phyloP scores from a whole-genome alignment of 192 early-diverging fungal species.

The Linnemannia elongata region DNA sequence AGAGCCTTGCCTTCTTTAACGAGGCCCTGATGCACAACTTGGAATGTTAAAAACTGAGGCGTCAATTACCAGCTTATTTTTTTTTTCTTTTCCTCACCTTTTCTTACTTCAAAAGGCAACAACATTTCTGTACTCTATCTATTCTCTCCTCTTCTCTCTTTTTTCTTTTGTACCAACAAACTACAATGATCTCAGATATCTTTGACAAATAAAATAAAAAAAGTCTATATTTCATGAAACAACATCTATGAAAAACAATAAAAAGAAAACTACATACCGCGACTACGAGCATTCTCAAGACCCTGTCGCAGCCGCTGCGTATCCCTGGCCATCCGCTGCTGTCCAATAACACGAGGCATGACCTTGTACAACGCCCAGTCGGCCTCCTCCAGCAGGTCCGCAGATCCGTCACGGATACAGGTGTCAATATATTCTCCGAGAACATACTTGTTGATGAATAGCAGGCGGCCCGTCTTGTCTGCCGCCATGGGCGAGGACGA shows the following conservation, averaged over 20 bases:
- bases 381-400: constrained; percentile 40
- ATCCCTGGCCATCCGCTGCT: constrained; percentile 29
- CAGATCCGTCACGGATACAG: constrained; percentile 40
- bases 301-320: constrained; percentile 35
- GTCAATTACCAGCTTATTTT: too few relatives aligned
- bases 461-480: background rate
- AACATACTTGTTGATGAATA: constrained; percentile 49
- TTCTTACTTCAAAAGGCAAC: background rate
- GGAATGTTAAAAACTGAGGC: background rate
- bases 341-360: constrained; percentile 41
- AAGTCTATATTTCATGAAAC: background rate
- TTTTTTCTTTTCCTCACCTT: too few relatives aligned
- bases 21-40: background rate
- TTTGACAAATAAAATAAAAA: background rate
- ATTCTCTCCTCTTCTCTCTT: background rate
- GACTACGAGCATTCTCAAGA: constrained; percentile 22
- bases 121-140: background rate
- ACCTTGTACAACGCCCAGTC: constrained; percentile 39
- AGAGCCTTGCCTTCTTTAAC: constrained; percentile 1
- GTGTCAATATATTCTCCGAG: constrained; percentile 54
- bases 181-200: background rate
- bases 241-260: background rate
- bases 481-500: background rate
- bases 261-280: background rate
- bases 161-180: background rate